phyloP scores from a whole-genome alignment of 352 stramenopile genomes.

The Phytophthora vignae region DNA sequence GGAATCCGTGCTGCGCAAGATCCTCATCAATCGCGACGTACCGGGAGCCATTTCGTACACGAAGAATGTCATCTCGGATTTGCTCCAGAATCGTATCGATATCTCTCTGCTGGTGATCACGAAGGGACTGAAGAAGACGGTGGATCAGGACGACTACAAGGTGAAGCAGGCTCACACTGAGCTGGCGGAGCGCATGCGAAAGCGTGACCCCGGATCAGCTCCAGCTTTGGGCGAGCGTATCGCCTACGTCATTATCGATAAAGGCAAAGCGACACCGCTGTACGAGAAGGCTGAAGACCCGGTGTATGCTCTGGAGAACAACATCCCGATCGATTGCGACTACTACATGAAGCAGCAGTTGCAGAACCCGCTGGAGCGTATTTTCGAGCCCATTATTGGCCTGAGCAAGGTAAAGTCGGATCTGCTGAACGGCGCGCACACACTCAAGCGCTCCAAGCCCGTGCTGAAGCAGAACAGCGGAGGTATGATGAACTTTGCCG shows the following conservation, averaged over 20 bases:
- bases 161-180: slow-evolving; percentile 99
- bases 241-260: slow-evolving; percentile 99
- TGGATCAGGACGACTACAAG: slow-evolving; percentile 98
- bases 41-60: slow-evolving; percentile 97
- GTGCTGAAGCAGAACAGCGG: slow-evolving; percentile 95
- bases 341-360: slow-evolving; percentile 99
- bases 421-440: slow-evolving; percentile 98
- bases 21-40: slow-evolving; percentile 98
- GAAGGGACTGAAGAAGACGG: slow-evolving; percentile 98
- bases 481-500: slow-evolving; percentile 99
- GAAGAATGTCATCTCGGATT: slow-evolving; percentile 97
- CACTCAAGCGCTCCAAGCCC: slow-evolving; percentile 97
- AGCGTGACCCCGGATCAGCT: slow-evolving; percentile 97
- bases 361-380: slow-evolving; percentile 97
- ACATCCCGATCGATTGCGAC: slow-evolving; percentile 98
- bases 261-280: slow-evolving; percentile 94
- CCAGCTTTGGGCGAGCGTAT: slow-evolving; percentile 99
- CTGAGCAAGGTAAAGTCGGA: slow-evolving; percentile 92
- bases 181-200: slow-evolving; percentile 98
- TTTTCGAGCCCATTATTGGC: slow-evolving; percentile 99
- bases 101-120: slow-evolving; percentile 99
- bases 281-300: slow-evolving; percentile 99
- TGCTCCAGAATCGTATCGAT: slow-evolving; percentile 99
- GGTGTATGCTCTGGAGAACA: slow-evolving; percentile 99
- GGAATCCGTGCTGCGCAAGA: slow-evolving; percentile 98